Conservation (phyloP, 2,329 filamentous ascomycete species). For the Neonectria sp. region DNA sequence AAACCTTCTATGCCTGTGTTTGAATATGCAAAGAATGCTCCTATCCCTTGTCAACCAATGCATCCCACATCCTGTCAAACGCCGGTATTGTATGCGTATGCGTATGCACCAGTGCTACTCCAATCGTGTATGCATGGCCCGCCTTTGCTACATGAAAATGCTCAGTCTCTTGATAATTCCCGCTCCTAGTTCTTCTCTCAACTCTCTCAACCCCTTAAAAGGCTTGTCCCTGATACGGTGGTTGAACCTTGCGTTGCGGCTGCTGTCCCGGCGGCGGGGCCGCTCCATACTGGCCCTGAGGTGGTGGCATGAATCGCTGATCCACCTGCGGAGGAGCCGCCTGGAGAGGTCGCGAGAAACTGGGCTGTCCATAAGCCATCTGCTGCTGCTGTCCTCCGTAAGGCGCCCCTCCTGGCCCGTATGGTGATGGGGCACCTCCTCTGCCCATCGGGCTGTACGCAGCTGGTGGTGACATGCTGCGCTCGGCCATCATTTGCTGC, state of each 20-base stretch:
- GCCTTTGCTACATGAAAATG: conserved; percentile 30
- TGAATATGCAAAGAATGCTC: conserved; percentile 30
- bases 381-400: conserved; percentile 46
- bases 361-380: conserved; percentile 41
- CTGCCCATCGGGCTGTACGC: conserved; percentile 46
- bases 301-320: conserved; percentile 47
- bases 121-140: conserved; percentile 28
- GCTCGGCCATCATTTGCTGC: conserved; percentile 40
- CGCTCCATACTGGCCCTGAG: conserved; percentile 50
- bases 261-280: conserved; percentile 36
- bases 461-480: conserved; percentile 43
- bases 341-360: conserved; percentile 53
- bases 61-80: conserved; percentile 36
- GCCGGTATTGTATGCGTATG: conserved; percentile 37
- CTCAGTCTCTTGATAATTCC: background rate
- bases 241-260: conserved; percentile 42
- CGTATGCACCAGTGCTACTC: conserved; percentile 27
- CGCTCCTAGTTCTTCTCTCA: background rate
- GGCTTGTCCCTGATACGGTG: conserved; percentile 56
- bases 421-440: conserved; percentile 39
- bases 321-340: conserved; percentile 49
- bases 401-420: conserved; percentile 36
- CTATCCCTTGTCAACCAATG: conserved; percentile 26
- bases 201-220: conserved; percentile 44
- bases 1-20: conserved; percentile 26